phyloP scores from a whole-genome alignment of 1,139 yeast genomes.

The Candida gigantensis region DNA sequence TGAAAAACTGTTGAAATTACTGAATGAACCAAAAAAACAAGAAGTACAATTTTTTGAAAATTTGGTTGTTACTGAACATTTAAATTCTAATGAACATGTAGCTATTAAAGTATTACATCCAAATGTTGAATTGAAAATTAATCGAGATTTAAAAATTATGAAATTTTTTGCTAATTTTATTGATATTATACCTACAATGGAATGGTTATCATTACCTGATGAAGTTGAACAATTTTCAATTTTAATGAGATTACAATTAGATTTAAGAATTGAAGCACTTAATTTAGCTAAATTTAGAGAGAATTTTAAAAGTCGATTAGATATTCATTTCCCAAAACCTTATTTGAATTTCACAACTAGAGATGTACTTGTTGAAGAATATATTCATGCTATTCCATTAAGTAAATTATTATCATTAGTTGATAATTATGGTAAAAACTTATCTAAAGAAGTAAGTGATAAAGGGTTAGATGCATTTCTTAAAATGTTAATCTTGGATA shows the following conservation, averaged over 20 bases:
- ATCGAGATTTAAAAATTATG: constrained; percentile 85
- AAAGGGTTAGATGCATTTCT: constrained; percentile 88
- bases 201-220: constrained; percentile 93
- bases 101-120: constrained; percentile 96
- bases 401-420: constrained; percentile 53
- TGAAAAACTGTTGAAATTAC: constrained; percentile 15
- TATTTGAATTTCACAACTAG: constrained; percentile 65
- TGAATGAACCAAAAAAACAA: constrained; percentile 8
- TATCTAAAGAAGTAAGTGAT: constrained; percentile 79
- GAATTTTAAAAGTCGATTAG: constrained; percentile 59
- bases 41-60: constrained; percentile 31
- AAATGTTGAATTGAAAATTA: constrained; percentile 66
- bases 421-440: constrained; percentile 48
- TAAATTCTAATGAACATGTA: constrained; percentile 56
- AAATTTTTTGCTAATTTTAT: constrained; percentile 69
- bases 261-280: constrained; percentile 83
- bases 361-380: constrained; percentile 83
- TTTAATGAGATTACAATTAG: constrained; percentile 87
- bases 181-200: constrained; percentile 86
- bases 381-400: constrained; percentile 81
- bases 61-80: constrained; percentile 41
- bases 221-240: constrained; percentile 87
- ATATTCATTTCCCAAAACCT: constrained; percentile 82
- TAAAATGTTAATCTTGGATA: constrained; percentile 88
- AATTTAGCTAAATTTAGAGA: constrained; percentile 70